Percentiles rank a stretch among this genome's conserved stretches.
phyloP scores from a whole-genome alignment of 257 asterid species.

The Plantago ovata region DNA sequence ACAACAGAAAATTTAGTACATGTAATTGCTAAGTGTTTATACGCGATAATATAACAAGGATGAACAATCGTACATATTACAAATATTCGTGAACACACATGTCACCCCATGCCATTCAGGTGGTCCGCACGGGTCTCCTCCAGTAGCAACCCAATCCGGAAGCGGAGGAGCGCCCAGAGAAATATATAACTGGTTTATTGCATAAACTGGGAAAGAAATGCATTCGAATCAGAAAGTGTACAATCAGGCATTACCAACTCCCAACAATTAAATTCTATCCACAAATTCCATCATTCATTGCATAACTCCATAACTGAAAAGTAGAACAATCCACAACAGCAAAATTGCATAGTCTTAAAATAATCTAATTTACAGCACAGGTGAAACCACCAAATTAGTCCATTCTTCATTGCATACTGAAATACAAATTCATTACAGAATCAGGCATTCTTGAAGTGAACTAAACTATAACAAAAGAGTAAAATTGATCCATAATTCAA shows the following conservation, averaged over 20 bases:
- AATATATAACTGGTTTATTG: constrained; percentile 62
- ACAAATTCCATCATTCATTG: neutral
- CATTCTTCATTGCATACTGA: neutral
- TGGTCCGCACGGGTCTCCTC: constrained; percentile 94
- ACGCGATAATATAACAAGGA: neutral
- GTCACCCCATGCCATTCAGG: constrained; percentile 81
- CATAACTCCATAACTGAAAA: constrained; percentile 4
- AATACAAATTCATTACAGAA: neutral
- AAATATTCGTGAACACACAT: constrained; percentile 71
- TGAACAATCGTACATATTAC: constrained; percentile 54
- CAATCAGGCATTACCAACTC: neutral
- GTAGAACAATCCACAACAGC: neutral
- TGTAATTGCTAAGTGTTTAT: neutral
- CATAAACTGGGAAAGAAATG: constrained; percentile 27
- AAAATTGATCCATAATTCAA: too few species aligned
- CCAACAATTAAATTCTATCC: neutral
- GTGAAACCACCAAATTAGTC: neutral
- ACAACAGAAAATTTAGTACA: constrained; percentile 9
- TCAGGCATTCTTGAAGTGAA: neutral
- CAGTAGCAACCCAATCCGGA: constrained; percentile 68
- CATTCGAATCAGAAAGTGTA: constrained; percentile 8
- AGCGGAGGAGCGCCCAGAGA: constrained; percentile 65
- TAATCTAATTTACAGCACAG: neutral
- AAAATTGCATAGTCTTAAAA: neutral
- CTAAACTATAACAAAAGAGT: too few species aligned